Base-by-base conservation (phyloP, 163 green algal genomes). In the Scenedesmus sp. region DNA sequence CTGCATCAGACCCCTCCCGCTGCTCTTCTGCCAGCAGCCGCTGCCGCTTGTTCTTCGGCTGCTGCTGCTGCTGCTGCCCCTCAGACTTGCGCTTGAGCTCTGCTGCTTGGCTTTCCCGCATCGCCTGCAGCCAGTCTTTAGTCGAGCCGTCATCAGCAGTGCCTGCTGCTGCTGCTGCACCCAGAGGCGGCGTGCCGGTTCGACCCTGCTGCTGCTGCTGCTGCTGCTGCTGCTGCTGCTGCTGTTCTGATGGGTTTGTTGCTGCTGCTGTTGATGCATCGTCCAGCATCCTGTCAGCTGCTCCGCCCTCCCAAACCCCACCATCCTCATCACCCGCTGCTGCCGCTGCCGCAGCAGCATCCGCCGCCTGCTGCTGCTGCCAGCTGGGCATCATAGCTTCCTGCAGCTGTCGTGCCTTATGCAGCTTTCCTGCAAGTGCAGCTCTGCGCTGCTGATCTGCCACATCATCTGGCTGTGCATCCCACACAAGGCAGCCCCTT, bases 51-150 rank as follows among this genome's bases (percentile, higher is more conserved):
- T 76, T 76, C 66, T 34, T 26, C 6, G 66, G 74, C 74, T 83
- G 74, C 66, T 90, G 85, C 85, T 89, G 74, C 62, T 74, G 62
- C 54, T 90, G 64, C 85, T 90, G 64, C 66, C 52, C 46, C 66
- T 67, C 46, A 5, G 26, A 8, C 73, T 90, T 90, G 9, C 85
- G 64, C 20, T 90, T 90, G 4, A 77, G 64, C 64, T 90, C 85
- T 23, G 85, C 85, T 54, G 70, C 66, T 46, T 90, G 85, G 34
- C 67, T 18, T 16, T 90, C 85, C 56, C 46, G 56, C 4, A 84
- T 18, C 34, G 46, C 66, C 85, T 83, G 26, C 46, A 90, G 73
- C 85, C 85, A 90, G 12, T 79, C 46, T 20, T 79, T 64, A 4
- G 5, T 15, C 10, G 52, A 54, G 46, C 26, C 59, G 6, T n/a